Conservation (phyloP, 169 alveolate genomes). For the Sarcocystis neurona region DNA sequence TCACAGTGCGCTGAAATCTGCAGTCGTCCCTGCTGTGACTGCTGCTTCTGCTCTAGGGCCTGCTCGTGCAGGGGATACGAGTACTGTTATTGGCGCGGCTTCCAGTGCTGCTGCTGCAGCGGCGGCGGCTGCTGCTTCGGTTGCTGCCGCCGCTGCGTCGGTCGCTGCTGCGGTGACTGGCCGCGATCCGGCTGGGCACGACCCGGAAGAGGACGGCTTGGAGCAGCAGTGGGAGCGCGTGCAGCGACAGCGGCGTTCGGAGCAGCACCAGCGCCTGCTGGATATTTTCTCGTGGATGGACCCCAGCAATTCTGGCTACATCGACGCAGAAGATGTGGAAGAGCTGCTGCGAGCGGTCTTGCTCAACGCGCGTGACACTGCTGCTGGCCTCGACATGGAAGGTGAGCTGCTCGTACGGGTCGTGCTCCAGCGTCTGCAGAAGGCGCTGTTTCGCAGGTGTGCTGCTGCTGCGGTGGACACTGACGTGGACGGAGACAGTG, state of each 20-base stretch:
- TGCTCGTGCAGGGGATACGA: no score
- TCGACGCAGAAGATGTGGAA: slow-evolving; percentile 23
- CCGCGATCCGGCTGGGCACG: neutral
- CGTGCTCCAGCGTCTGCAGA: neutral
- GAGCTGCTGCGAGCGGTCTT: slow-evolving; percentile 51
- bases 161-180: neutral
- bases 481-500: neutral
- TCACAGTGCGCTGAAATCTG: no score
- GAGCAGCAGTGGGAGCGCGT: no score
- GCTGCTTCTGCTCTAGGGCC: no score
- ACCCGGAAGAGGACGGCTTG: neutral
- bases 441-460: no score
- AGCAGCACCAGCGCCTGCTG: slow-evolving; percentile 78
- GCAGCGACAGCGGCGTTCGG: slow-evolving; percentile 55
- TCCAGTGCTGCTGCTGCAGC: no score
- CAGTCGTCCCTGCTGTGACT: no score
- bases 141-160: neutral
- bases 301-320: slow-evolving; percentile 74
- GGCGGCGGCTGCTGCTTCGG: no score
- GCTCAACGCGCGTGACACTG: slow-evolving; percentile 35
- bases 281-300: slow-evolving; percentile 84
- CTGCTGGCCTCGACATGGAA: no score
- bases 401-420: neutral
- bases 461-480: neutral
- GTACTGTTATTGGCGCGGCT: no score